These are phyloP conservation scores for Torulaspora microellipsoides DNA, from an alignment of 805 yeast species.

Conservation along the genomic window DNA sequence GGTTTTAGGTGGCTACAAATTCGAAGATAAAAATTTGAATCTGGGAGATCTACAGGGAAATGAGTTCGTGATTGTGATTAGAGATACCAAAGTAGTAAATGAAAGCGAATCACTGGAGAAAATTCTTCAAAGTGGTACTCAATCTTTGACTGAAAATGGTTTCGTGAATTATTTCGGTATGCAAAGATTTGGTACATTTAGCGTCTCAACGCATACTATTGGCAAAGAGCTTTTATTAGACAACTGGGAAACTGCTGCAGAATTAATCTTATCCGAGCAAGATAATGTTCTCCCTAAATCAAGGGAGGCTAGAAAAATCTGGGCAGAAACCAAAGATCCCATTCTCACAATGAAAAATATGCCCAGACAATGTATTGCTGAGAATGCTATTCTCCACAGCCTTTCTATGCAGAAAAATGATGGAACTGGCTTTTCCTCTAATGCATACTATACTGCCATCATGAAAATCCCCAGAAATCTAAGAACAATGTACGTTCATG, in stretches of 20 bases:
- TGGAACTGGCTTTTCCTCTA: constrained; percentile 43
- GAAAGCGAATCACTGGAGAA: constrained; percentile 39
- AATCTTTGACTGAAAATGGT: constrained; percentile 60
- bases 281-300: constrained; percentile 80
- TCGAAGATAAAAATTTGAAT: constrained; percentile 54
- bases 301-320: constrained; percentile 71
- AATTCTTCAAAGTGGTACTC: constrained; percentile 48
- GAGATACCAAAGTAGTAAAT: constrained; percentile 52
- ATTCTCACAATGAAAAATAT: constrained; percentile 58
- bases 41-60: constrained; percentile 88
- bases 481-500: constrained; percentile 93
- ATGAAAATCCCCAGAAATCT: constrained; percentile 89
- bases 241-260: constrained; percentile 78
- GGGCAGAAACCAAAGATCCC: constrained; percentile 74
- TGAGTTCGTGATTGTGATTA: constrained; percentile 78
- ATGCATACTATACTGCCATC: constrained; percentile 71
- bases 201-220: constrained; percentile 82
- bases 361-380: constrained; percentile 90
- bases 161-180: constrained; percentile 95
- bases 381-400: constrained; percentile 60
- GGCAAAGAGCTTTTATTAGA: constrained; percentile 69
- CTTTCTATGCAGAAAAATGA: constrained; percentile 49
- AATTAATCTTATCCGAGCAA: constrained; percentile 78
- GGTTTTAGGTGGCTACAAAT: constrained; percentile 72
- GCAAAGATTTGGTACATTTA: constrained; percentile 97